Percentiles rank a stretch among this genome's conserved stretches.
phyloP scores from a whole-genome alignment of 2,329 filamentous ascomycete genomes.

The Aaosphaeria arxii region DNA sequence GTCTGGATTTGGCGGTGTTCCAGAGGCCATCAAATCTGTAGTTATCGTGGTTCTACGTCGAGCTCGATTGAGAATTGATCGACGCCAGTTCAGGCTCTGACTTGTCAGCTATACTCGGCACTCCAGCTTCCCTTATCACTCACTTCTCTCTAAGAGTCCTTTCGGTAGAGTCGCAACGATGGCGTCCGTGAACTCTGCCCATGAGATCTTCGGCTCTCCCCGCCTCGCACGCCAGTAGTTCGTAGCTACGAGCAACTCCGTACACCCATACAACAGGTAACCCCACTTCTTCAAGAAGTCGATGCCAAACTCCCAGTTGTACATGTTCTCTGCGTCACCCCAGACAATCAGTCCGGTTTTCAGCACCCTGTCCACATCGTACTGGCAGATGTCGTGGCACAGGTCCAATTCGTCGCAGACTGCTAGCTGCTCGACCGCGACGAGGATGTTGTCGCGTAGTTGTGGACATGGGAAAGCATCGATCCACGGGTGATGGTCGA shows the following conservation, averaged over 20 bases:
- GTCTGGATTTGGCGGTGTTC: no score
- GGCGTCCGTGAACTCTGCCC: neutral
- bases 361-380: conserved; percentile 4
- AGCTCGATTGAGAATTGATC: no score
- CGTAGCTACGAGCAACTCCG: conserved; percentile 29
- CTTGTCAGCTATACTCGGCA: no score
- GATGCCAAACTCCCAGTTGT: conserved; percentile 49
- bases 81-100: no score
- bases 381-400: conserved; percentile 14
- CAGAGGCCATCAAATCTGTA: no score
- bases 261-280: conserved; percentile 38
- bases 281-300: conserved; percentile 48
- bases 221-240: neutral
- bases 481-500: conserved; percentile 42
- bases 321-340: conserved; percentile 46
- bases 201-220: neutral
- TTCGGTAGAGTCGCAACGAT: no score
- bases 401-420: conserved; percentile 19
- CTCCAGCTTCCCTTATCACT: no score
- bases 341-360: conserved; percentile 45
- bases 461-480: conserved; percentile 38
- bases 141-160: no score
- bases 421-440: conserved; percentile 31
- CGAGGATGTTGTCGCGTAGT: conserved; percentile 38
- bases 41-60: no score